Evolutionary conservation across 176 grass and related monocot genomes (phyloP).

Genomic region (Oryza glumipatula): DNA sequence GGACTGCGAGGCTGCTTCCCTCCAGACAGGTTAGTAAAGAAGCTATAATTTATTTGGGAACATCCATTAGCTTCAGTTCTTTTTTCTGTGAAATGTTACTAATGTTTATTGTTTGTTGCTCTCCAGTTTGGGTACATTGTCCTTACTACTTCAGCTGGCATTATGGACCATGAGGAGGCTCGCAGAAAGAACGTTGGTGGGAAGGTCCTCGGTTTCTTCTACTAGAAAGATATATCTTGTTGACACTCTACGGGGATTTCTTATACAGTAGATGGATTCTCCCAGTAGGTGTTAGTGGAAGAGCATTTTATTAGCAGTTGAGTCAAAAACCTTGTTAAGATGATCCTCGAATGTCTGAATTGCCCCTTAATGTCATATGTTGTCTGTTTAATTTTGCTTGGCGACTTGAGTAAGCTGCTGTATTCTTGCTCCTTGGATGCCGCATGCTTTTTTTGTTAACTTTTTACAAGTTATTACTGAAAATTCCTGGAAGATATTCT

Average conservation of each 20-base stretch:
- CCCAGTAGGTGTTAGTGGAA: not conserved
- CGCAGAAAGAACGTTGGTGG: conserved; percentile 80
- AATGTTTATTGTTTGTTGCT: not conserved
- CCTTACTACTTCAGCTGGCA: conserved; percentile 78
- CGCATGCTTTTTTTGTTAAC: not conserved
- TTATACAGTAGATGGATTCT: not conserved
- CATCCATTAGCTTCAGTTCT: not conserved
- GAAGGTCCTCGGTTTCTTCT: conserved; percentile 79
- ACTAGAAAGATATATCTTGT: conserved; percentile 37
- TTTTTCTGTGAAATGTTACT: not conserved
- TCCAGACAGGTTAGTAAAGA: conserved; percentile 53
- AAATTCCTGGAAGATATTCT: not conserved
- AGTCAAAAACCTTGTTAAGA: not conserved
- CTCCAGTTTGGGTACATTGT: conserved; percentile 82
- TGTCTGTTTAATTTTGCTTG: not conserved
- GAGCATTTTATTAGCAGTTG: not conserved
- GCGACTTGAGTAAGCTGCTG: not conserved
- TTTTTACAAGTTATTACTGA: not conserved
- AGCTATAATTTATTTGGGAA: not conserved
- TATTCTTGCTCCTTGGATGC: not conserved
- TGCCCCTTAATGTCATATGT: not conserved
- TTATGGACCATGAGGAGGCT: conserved; percentile 81
- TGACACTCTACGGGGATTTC: not conserved
- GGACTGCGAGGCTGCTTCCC: conserved; percentile 65
- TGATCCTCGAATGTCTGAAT: not conserved